Base-by-base conservation (phyloP, 2,329 filamentous ascomycete species). In the Rhinocladiella similis region DNA sequence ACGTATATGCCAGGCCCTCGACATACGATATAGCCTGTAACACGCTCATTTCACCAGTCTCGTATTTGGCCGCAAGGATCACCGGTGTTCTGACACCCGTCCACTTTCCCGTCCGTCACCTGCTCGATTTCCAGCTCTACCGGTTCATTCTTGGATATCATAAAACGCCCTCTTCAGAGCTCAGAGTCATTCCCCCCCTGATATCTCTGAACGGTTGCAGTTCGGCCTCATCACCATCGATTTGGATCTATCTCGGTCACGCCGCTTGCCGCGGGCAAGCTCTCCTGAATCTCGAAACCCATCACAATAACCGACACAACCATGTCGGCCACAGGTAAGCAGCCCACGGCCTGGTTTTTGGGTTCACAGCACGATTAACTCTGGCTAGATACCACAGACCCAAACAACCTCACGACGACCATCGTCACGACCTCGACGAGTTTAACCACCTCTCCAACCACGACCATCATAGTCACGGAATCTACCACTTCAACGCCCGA, bases 401-500 rank as follows among this genome's bases (percentile, higher is more conserved):
- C 60, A 46, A 54, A 56, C 53, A 56, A 36, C 18, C 56, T 61
- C 16, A 70, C 65, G 18, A 70, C 65, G 18, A 63, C 65, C 12
- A 57, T 70, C 45, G 61, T 61, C 14, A 61, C 66, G 13, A 68
- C 66, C 18, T 65, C 64, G 27, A 66, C 62, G 14, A 59, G 56
- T 46, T 35, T 58, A 12, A 58, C 59, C 18, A 61, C 53, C 35
- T 58, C 59, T 19, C 53, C 50, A 19, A 55, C 65, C 3, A 53
- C 67, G 13, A 56, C 63, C 2, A 38, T 58, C 22, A 61, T 49
- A 5, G 53, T 57, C n/a, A 57, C 60, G 20, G 56, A 50, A 3
- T 36, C 46, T 13, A 38, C 54, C 2, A 46, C 46, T 12, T 49
- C 56, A n/a, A 51, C 47, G 9, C 43, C 56, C 12, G 47, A 52